Conservation (phyloP, 225 moss, liverwort and hornwort genomes). For the Sphagnum contortum region DNA sequence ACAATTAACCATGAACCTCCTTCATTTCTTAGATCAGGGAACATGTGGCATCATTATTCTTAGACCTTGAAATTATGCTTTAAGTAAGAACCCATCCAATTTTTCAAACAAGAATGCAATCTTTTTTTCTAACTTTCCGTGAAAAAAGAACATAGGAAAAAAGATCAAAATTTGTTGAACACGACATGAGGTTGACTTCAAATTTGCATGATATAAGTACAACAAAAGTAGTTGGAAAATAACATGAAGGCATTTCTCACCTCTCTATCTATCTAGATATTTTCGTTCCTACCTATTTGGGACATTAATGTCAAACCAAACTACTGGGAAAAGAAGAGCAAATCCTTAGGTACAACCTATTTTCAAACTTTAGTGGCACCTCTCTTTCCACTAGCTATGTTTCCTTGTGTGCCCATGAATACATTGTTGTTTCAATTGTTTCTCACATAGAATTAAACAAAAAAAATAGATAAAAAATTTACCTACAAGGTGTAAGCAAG, state of each 20-base stretch:
- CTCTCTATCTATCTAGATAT: conserved; percentile 41
- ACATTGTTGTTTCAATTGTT: too few relatives aligned
- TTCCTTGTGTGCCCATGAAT: too few relatives aligned
- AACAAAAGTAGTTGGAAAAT: conserved; percentile 63
- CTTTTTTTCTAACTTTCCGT: conserved; percentile 51
- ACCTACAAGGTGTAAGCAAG: too few relatives aligned
- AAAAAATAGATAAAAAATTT: too few relatives aligned
- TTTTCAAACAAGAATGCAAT: too few relatives aligned
- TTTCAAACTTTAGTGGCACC: too few relatives aligned
- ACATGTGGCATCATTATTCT: conserved; percentile 83
- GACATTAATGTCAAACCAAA: conserved; percentile 48
- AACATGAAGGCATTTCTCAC: conserved; percentile 57
- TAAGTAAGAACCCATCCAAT: too few relatives aligned
- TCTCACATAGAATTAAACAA: too few relatives aligned
- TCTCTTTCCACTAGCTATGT: too few relatives aligned
- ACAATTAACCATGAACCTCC: conserved; percentile 79
- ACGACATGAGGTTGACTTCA: conserved; percentile 48
- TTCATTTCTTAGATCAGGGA: conserved; percentile 67
- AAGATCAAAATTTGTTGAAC: conserved; percentile 62
- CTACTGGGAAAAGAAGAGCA: too few relatives aligned
- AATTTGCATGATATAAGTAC: conserved; percentile 61
- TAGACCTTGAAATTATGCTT: conserved; percentile 7
- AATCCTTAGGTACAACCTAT: too few relatives aligned
- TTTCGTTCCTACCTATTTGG: conserved; percentile 57
- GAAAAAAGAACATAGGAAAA: conserved; percentile 54